phyloP scores from a whole-genome alignment of 257 asterid species.

The Plantago major region DNA sequence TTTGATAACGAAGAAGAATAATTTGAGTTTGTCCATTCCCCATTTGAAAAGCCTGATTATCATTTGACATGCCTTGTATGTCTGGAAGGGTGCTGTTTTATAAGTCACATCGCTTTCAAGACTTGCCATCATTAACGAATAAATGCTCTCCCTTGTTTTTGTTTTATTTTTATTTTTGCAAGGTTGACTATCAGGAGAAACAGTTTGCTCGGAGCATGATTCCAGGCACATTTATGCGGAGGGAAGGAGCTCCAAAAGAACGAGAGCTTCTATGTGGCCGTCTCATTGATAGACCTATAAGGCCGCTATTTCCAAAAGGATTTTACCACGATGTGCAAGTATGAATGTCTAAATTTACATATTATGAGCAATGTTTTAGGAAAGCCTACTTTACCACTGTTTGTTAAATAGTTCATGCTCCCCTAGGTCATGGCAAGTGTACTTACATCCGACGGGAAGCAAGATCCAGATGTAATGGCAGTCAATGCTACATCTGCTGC shows the following conservation, averaged over 20 bases:
- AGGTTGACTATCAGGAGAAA: slow-evolving; percentile 98
- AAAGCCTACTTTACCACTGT: slow-evolving; percentile 12
- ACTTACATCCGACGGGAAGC: slow-evolving; percentile 89
- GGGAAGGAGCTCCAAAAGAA: slow-evolving; percentile 99
- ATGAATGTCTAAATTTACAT: neutral
- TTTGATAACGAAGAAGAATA: too few relatives aligned
- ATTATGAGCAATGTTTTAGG: slow-evolving; percentile 6
- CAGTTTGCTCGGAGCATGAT: slow-evolving; percentile 90
- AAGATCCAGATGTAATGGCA: slow-evolving; percentile 97
- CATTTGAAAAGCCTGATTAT: too few relatives aligned
- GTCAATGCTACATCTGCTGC: slow-evolving; percentile 98
- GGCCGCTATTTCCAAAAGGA: slow-evolving; percentile 94
- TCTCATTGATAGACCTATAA: slow-evolving; percentile 84
- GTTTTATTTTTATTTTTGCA: slow-evolving; percentile 18
- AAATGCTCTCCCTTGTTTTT: slow-evolving; percentile 14
- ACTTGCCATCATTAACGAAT: too few relatives aligned
- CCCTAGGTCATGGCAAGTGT: slow-evolving; percentile 79
- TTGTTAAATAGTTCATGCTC: slow-evolving; percentile 7
- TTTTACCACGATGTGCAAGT: slow-evolving; percentile 99
- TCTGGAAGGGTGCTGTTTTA: neutral
- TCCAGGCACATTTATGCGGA: slow-evolving; percentile 82
- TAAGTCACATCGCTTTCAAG: neutral
- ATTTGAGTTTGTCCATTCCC: too few relatives aligned
- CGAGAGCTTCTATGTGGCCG: slow-evolving; percentile 97
- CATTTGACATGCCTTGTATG: neutral